Evolutionary conservation across 306 rosid genomes (phyloP).

Genomic region (Fragaria ananassa): DNA sequence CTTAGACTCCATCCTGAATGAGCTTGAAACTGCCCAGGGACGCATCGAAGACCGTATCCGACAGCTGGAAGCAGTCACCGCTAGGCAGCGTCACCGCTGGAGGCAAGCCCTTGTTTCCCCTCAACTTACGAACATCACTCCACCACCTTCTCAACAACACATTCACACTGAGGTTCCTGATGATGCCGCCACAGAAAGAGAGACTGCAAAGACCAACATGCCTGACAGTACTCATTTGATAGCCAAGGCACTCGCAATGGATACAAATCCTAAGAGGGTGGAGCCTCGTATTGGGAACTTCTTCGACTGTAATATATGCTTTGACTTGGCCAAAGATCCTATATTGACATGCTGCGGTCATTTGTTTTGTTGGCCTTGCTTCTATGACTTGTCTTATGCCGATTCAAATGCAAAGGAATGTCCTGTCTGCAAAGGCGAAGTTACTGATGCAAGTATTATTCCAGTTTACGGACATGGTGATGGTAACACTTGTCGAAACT

Average conservation of each 20-base stretch:
- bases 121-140: slow-evolving; percentile 25
- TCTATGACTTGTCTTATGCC: slow-evolving; percentile 46
- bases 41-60: slow-evolving; percentile 60
- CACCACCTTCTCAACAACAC: slow-evolving; percentile 20
- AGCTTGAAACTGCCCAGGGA: slow-evolving; percentile 51
- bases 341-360: slow-evolving; percentile 86
- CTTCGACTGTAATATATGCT: slow-evolving; percentile 64
- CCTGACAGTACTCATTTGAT: slow-evolving; percentile 36
- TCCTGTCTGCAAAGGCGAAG: slow-evolving; percentile 69
- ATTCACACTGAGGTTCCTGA: slow-evolving; percentile 16
- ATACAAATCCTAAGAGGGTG: slow-evolving; percentile 22
- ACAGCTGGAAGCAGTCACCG: slow-evolving; percentile 49
- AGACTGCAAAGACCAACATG: slow-evolving; percentile 16
- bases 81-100: slow-evolving; percentile 49
- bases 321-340: slow-evolving; percentile 56
- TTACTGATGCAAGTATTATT: slow-evolving; percentile 41
- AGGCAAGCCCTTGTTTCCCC: slow-evolving; percentile 24
- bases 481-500: slow-evolving; percentile 12
- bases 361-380: slow-evolving; percentile 88
- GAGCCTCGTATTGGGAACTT: slow-evolving; percentile 34
- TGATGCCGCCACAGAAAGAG: slow-evolving; percentile 1
- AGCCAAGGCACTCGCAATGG: slow-evolving; percentile 54
- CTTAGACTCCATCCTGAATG: slow-evolving; percentile 48
- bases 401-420: slow-evolving; percentile 59
- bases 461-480: slow-evolving; percentile 62